Conservation (phyloP, 106 monocot genomes). For the Acorus gramineus region DNA sequence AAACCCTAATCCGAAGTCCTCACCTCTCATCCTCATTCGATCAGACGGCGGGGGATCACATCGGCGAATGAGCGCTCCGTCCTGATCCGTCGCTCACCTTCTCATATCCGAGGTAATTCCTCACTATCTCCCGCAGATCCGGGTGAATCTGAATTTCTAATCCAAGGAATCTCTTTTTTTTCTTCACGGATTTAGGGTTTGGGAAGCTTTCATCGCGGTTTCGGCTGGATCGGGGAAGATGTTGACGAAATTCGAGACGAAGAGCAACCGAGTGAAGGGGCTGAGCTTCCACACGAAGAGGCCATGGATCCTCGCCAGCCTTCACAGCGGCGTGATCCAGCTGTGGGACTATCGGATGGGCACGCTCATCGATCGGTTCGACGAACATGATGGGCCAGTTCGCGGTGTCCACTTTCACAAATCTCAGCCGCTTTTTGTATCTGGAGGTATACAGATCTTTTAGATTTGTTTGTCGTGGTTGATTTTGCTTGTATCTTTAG, state of each 20-base stretch:
- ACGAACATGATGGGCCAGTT: slow-evolving; percentile 84
- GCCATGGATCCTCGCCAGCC: slow-evolving; percentile 87
- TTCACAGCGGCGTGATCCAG: slow-evolving; percentile 91
- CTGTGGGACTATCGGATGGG: slow-evolving; percentile 93
- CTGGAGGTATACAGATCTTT: slow-evolving; percentile 44
- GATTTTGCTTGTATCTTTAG: not conserved
- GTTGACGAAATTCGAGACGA: slow-evolving; percentile 84
- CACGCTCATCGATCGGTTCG: slow-evolving; percentile 82
- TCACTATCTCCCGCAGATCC: too few relatives aligned
- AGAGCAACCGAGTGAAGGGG: slow-evolving; percentile 91
- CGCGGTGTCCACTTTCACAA: slow-evolving; percentile 84
- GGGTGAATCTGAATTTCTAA: too few relatives aligned
- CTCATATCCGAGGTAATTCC: too few relatives aligned
- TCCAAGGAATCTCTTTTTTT: too few relatives aligned
- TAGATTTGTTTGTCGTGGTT: slow-evolving; percentile 2
- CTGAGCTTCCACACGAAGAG: slow-evolving; percentile 75
- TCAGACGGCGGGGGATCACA: too few relatives aligned
- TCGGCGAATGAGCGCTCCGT: too few relatives aligned
- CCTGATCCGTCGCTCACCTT: too few relatives aligned
- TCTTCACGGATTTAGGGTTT: not conserved
- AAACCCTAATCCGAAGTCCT: too few relatives aligned
- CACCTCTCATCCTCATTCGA: too few relatives aligned
- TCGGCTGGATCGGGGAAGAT: slow-evolving; percentile 6
- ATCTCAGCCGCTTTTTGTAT: slow-evolving; percentile 81
- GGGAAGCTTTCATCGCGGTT: not conserved